Conservation (phyloP, 2,329 filamentous ascomycete genomes). For the Xylariales sp. region DNA sequence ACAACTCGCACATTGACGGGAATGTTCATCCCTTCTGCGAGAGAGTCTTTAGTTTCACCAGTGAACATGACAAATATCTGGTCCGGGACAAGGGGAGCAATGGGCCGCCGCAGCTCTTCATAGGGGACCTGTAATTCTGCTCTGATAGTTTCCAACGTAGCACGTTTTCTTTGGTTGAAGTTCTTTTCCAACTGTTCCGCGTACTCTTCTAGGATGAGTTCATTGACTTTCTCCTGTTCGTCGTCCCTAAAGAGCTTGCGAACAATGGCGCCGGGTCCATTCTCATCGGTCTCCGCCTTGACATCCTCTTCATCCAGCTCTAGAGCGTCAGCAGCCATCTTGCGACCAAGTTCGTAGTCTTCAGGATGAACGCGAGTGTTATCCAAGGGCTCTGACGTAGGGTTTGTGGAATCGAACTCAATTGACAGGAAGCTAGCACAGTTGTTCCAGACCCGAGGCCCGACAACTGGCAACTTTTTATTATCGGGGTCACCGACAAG, state of each 20-base stretch:
- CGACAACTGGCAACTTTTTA: conserved; percentile 81
- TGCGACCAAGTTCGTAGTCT: conserved; percentile 96
- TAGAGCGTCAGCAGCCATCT: conserved; percentile 97
- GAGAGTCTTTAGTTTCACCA: conserved; percentile 85
- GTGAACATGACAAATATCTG: conserved; percentile 98
- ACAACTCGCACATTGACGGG: conserved; percentile 89
- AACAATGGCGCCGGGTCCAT: conserved; percentile 89
- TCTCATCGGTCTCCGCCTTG: conserved; percentile 91
- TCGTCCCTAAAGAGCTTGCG: conserved; percentile 95
- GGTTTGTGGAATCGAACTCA: conserved; percentile 84
- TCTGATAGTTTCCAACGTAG: conserved; percentile 94
- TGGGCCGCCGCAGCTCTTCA: conserved; percentile 89
- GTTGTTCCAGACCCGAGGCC: conserved; percentile 93
- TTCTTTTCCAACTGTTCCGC: conserved; percentile 94
- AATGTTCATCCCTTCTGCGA: conserved; percentile 91
- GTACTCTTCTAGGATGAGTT: conserved; percentile 95
- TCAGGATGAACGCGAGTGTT: conserved; percentile 98
- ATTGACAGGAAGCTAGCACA: conserved; percentile 96
- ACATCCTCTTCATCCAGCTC: conserved; percentile 98
- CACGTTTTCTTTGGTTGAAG: conserved; percentile 93
- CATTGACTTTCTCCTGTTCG: conserved; percentile 93
- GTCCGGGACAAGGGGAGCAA: conserved; percentile 74
- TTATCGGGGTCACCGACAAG: conserved; percentile 89
- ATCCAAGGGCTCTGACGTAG: conserved; percentile 89
- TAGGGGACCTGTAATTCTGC: conserved; percentile 93